Evolutionary conservation across 2,329 filamentous ascomycete genomes (phyloP), one percentile per base, ranked within the genome.

Genomic region (Fusarium ambrosium): DNA sequence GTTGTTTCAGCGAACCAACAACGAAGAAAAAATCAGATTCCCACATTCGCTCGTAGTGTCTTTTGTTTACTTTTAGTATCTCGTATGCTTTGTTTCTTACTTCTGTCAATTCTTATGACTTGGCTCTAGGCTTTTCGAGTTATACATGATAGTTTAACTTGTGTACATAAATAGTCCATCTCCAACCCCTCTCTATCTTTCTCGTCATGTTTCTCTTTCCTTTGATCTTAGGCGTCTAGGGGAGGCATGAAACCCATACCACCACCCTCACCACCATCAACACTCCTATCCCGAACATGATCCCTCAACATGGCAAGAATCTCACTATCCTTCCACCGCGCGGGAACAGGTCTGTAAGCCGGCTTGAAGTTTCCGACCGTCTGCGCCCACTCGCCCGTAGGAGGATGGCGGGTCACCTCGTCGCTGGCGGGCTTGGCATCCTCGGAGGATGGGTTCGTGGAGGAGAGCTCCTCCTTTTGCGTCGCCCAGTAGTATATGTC

Each of bases 401-500:
- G 77, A 61, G 84, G 80, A 70, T 84, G 79, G 64, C 82, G 81
- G 60, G 79, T 81, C 64, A 82, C 78, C 78, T 80, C 78, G 61
- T 82, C 78, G 68, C 81, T 73, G 64, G 79, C 72, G 16, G 77
- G 70, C 61, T 71, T 76, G 59, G 61, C 76, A 16, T 76, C 48
- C 24, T 70, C 66, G 18, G 79, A 74, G 53, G 79, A 74, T 58
- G 82, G 80, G 78, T 82, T 78, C 73, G 85, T 82, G 64, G 82
- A 75, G 67, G 90, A 87, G 63, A 87, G 83, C 37, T 90, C 77
- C 73, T 84, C 82, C 78, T 95, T 92, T 84, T 99, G 97, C 18
- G 97, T 99, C 4, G 94, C 95, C 97, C 97, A 99, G 89, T 99
- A 99, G 88, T 99, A 99, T 72, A 99, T 98, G 83, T 99, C 97